Conservation (phyloP, 2,329 filamentous ascomycete genomes). For the Alternaria viburni region DNA sequence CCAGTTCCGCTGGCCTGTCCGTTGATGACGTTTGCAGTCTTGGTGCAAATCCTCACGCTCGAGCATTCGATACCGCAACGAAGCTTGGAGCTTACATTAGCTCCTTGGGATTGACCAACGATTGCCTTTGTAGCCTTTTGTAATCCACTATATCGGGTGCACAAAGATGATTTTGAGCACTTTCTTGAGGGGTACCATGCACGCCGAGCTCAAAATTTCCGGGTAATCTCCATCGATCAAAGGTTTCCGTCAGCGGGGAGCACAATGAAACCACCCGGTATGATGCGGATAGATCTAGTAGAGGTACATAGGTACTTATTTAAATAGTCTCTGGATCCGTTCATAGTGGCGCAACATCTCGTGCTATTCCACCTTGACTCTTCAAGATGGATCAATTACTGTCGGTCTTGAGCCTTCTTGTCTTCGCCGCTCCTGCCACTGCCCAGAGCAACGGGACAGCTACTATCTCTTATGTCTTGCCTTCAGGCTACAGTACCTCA, state of each 20-base stretch:
- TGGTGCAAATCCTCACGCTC: slow-evolving; percentile 16
- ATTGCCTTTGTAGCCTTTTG: slow-evolving; percentile 11
- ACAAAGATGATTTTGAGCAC: slow-evolving; percentile 8
- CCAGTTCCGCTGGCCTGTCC: slow-evolving; percentile 29
- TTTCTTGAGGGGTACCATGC: slow-evolving; percentile 15
- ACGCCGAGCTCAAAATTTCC: slow-evolving; percentile 19
- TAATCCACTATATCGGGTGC: slow-evolving; percentile 2
- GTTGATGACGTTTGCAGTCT: slow-evolving; percentile 22
- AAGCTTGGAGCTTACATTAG: slow-evolving; percentile 27
- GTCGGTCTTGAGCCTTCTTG: slow-evolving; percentile 20
- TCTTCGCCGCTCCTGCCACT: slow-evolving; percentile 15
- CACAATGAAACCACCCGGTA: slow-evolving; percentile 8
- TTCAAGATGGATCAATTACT: slow-evolving; percentile 29
- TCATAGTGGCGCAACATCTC: background rate
- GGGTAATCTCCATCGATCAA: slow-evolving; percentile 12
- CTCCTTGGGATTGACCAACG: slow-evolving; percentile 22
- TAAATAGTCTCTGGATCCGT: slow-evolving; percentile 10
- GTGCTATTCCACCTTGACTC: background rate
- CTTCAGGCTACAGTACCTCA: slow-evolving; percentile 46
- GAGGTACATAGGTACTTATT: slow-evolving; percentile 10
- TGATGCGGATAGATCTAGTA: slow-evolving; percentile 1
- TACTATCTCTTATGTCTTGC: slow-evolving; percentile 36
- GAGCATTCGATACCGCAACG: slow-evolving; percentile 15
- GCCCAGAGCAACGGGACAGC: slow-evolving; percentile 26
- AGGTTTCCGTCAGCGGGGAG: slow-evolving; percentile 13